phyloP scores from a whole-genome alignment of 1,139 yeast genomes.

The Suhomyces coccinellae region DNA sequence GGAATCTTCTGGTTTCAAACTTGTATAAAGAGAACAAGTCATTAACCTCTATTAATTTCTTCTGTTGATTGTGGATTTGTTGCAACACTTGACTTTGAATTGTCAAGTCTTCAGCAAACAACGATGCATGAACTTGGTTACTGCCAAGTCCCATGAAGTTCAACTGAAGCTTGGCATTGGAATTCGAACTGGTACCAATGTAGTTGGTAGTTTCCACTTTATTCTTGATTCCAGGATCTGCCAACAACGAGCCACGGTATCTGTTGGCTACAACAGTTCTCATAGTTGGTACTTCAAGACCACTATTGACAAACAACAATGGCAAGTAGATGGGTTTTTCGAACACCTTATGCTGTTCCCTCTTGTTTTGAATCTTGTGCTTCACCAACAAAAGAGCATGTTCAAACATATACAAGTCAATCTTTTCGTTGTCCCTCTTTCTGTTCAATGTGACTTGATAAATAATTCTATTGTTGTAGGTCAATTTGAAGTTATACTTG shows the following conservation, averaged over 20 bases:
- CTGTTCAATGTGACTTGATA: conserved; percentile 73
- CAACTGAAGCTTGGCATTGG: conserved; percentile 45
- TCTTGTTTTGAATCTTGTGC: conserved; percentile 81
- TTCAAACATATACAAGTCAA: conserved; percentile 83
- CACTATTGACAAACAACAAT: conserved; percentile 69
- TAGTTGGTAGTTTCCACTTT: conserved; percentile 31
- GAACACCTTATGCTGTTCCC: conserved; percentile 89
- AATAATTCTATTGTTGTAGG: conserved; percentile 77
- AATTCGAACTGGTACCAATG: conserved; percentile 21
- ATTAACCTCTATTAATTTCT: conserved; percentile 64
- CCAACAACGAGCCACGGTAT: conserved; percentile 39
- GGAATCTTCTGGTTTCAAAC: conserved; percentile 70
- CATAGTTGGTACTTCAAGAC: conserved; percentile 72
- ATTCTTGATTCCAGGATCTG: conserved; percentile 38
- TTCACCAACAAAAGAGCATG: conserved; percentile 85
- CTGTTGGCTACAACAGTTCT: conserved; percentile 46
- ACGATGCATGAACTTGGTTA: conserved; percentile 45
- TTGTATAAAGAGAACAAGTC: conserved; percentile 81
- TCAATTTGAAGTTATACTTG: conserved; percentile 60
- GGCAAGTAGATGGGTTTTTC: conserved; percentile 93
- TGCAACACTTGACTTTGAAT: conserved; percentile 82
- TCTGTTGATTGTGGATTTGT: conserved; percentile 78
- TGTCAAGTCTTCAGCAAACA: conserved; percentile 51
- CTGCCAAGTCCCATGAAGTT: conserved; percentile 48
- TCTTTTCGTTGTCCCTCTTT: conserved; percentile 73